Conservation (phyloP, 208 protist genomes). For the Phytomonas francai region DNA sequence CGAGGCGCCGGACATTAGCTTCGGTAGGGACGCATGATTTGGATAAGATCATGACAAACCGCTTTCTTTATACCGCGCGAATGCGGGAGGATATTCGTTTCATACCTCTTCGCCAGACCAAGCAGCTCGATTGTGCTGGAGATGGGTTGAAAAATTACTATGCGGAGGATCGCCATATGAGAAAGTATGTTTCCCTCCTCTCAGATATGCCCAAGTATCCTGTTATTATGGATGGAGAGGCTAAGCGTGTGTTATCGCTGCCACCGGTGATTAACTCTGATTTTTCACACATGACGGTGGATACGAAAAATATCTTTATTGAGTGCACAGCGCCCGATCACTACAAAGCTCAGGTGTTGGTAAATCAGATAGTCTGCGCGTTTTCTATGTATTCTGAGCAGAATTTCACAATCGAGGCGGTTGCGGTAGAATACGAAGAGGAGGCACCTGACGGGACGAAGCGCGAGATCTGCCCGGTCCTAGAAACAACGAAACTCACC, state of each 20-base stretch:
- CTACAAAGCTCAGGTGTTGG: conserved; percentile 93
- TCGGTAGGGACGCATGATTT: conserved; percentile 99
- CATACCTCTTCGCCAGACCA: conserved; percentile 87
- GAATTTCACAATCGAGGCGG: conserved; percentile 87
- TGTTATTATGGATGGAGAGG: conserved; percentile 60
- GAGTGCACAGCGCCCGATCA: conserved; percentile 98
- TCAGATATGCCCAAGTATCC: conserved; percentile 68
- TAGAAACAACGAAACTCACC: conserved; percentile 40
- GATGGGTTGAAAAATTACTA: conserved; percentile 85
- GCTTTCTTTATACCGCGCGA: conserved; percentile 81
- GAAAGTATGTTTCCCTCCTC: conserved; percentile 81
- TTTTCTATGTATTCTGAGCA: conserved; percentile 93
- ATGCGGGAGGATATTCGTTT: conserved; percentile 92
- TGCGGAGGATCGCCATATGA: conserved; percentile 83
- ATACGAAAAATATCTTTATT: conserved; percentile 98
- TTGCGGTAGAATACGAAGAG: conserved; percentile 76
- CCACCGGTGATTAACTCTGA: conserved; percentile 99
- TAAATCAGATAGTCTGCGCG: conserved; percentile 95
- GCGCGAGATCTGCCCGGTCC: conserved; percentile 53
- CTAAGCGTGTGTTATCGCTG: conserved; percentile 91
- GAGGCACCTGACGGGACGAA: conserved; percentile 51
- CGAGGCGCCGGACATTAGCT: conserved; percentile 94
- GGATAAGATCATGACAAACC: conserved; percentile 84
- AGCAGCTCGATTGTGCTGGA: conserved; percentile 65
- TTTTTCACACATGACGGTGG: conserved; percentile 94